Evolutionary conservation across 495 filamentous ascomycete genomes (phyloP), one percentile per base, ranked within the genome.

Genomic region (Recurvomyces mirabilis): DNA sequence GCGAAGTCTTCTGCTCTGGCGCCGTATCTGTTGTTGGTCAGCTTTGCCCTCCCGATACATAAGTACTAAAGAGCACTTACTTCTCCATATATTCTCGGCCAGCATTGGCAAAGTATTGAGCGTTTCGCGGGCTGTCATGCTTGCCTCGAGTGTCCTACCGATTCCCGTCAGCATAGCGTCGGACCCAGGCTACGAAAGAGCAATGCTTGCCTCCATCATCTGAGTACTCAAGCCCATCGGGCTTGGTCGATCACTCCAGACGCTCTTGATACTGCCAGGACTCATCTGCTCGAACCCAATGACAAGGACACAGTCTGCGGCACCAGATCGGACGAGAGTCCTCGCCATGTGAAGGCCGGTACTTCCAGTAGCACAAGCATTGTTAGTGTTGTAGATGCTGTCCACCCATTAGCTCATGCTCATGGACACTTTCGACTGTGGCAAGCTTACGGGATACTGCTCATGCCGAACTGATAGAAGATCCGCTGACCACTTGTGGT

Each of bases 401-500:
- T 12, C 17, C 5, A 86, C 10, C 37, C 24, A 20, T 11, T 7
- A 36, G 33, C 33, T 11, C 7, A 36, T 7, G 33, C 7, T 18
- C 52, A 94, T 10, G 7, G 10, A 18, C 10, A 36, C 18, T 18
- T 9, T 18, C 33, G 10, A n/a, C n/a, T n/a, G 17, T 10, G 10
- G 33, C 20, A 13, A 25, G 31, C 39, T 28, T 29, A 42, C 34
- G 43, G 43, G 12, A 47, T 47, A 19, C 13, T 32, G 20, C 86
- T 95, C 77, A 96, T 87, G 63, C 91, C 91, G 62, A 96, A 94
- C 66, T 98, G 91, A 64, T 98, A 98, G 69, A 98, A 95, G 51
- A 95, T 87, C 36, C 91, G 79, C 71, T 98, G 91, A 20, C 91
- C 91, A 56, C 83, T 89, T 35, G 91, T 94, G 40, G 78, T 84